Evolutionary conservation across 2,329 filamentous ascomycete genomes (phyloP).

Genomic region (Zasmidium cellare): DNA sequence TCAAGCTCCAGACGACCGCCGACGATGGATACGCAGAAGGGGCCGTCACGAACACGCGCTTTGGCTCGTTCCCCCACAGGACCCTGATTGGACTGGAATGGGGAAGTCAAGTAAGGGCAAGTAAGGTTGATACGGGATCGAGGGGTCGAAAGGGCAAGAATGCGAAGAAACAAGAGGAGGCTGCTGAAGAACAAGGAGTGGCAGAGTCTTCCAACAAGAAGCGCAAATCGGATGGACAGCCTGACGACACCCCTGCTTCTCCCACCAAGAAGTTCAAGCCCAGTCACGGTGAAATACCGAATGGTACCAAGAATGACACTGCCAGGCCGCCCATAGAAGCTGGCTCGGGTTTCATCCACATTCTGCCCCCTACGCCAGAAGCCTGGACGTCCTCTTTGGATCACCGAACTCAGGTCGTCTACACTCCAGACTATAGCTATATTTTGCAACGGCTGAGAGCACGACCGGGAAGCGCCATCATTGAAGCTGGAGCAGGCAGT

Average conservation of each 20-base stretch:
- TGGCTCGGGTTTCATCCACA: constrained; percentile 70
- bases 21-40: constrained; percentile 46
- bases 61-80: constrained; percentile 68
- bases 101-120: constrained; percentile 90
- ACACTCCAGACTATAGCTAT: constrained; percentile 84
- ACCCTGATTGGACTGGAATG: constrained; percentile 70
- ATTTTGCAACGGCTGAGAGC: constrained; percentile 75
- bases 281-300: constrained; percentile 20
- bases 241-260: constrained; percentile 23
- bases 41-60: constrained; percentile 77
- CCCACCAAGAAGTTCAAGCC: constrained; percentile 36
- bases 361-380: constrained; percentile 77
- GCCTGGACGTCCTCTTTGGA: constrained; percentile 79
- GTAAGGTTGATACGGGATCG: constrained; percentile 88
- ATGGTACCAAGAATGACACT: constrained; percentile 33
- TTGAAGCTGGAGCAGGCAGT: constrained; percentile 80
- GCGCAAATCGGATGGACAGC: constrained; percentile 46
- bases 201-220: constrained; percentile 22
- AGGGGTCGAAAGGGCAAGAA: constrained; percentile 64
- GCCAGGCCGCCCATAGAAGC: constrained; percentile 57
- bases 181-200: not conserved
- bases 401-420: constrained; percentile 82
- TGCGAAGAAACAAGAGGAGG: constrained; percentile 51
- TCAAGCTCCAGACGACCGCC: constrained; percentile 53
- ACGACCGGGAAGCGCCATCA: constrained; percentile 69